These are phyloP conservation scores for Annona cherimola DNA, from an alignment of 164 flowering plant genomes.

Conservation along the genomic window DNA sequence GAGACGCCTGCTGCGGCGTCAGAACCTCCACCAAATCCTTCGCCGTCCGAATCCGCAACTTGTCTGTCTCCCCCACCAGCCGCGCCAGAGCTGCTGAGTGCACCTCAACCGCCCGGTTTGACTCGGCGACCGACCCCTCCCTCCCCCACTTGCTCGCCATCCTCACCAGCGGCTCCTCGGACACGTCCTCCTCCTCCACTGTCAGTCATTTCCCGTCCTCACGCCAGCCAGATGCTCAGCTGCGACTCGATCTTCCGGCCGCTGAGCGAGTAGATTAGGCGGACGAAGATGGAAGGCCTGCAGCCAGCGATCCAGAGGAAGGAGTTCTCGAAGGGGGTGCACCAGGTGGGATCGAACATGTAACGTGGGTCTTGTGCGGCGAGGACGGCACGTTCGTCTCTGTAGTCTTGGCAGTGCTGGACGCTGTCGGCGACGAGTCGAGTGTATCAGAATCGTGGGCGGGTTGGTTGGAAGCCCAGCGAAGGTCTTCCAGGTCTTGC, in stretches of 20 bases:
- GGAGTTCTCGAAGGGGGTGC: conserved; percentile 48
- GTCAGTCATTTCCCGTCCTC: conserved; percentile 30
- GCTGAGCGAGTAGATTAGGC: conserved; percentile 54
- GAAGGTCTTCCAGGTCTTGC: conserved; percentile 3
- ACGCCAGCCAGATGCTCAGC: conserved; percentile 41
- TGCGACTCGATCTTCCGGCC: conserved; percentile 50
- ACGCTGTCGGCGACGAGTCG: conserved; percentile 1
- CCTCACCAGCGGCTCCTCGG: conserved; percentile 17
- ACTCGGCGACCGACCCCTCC: conserved; percentile 10
- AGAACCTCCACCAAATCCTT: conserved; percentile 30
- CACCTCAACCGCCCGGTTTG: conserved; percentile 24
- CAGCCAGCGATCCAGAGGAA: conserved; percentile 82
- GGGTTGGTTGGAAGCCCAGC: neutral
- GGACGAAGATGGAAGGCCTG: conserved; percentile 63
- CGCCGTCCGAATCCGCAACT: conserved; percentile 45
- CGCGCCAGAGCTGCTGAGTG: neutral
- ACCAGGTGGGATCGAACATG: conserved; percentile 57
- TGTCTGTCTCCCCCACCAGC: conserved; percentile 38
- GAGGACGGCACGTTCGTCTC: conserved; percentile 30
- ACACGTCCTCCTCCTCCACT: conserved; percentile 34
- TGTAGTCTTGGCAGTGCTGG: conserved; percentile 49
- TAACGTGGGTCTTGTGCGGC: conserved; percentile 29
- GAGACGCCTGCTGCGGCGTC: conserved; percentile 34
- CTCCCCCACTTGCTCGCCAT: conserved; percentile 28
- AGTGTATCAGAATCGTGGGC: conserved; percentile 1